Evolutionary conservation across 345 rosid species (phyloP).

Genomic region (Rhodamnia rubescens): DNA sequence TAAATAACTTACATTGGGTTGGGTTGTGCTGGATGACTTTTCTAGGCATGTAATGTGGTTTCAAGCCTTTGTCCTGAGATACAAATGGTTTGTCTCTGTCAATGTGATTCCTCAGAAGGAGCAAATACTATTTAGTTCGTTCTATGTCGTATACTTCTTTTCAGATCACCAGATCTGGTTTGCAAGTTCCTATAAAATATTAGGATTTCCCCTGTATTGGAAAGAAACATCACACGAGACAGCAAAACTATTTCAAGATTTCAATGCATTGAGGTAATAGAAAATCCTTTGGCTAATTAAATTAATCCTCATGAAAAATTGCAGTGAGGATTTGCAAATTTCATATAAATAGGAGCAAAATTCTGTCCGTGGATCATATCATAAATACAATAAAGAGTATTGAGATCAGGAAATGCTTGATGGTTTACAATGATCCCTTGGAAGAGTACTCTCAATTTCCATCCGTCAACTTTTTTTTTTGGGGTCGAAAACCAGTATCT

Average conservation of each 20-base stretch:
- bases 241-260: not conserved
- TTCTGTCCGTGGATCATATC: not conserved
- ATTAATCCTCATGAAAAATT: not conserved
- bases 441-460: not conserved
- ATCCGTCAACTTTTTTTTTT: not conserved
- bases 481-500: not conserved
- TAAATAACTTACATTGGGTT: not conserved
- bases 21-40: not conserved
- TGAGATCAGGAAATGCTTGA: not conserved
- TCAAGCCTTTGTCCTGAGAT: not conserved
- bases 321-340: not conserved
- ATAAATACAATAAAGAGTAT: not conserved
- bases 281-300: not conserved
- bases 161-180: not conserved
- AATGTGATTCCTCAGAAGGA: not conserved
- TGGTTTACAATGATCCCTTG: not conserved
- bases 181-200: not conserved
- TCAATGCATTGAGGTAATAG: not conserved
- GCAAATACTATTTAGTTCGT: not conserved
- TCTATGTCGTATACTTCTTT: not conserved
- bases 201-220: not conserved
- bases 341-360: not conserved
- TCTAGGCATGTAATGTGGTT: not conserved
- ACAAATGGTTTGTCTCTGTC: not conserved
- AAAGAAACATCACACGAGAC: not conserved